These are phyloP conservation scores for Agaricus bisporus DNA, from an alignment of 768 basidiomycete species.

Conservation along the genomic window DNA sequence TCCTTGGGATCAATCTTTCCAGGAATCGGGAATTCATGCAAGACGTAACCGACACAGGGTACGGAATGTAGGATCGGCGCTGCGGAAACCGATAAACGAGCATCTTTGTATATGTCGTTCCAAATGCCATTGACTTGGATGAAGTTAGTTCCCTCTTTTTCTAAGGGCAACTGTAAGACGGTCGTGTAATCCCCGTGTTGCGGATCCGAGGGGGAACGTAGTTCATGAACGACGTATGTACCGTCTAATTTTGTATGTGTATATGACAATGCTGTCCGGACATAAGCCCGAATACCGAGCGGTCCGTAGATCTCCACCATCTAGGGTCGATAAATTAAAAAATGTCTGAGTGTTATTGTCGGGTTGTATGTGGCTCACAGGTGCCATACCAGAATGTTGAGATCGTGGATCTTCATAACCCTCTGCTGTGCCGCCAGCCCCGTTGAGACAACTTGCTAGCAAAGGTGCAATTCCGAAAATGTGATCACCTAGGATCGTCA, in stretches of 20 bases:
- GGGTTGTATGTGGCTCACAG: constrained; percentile 14
- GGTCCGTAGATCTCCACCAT: constrained; percentile 84
- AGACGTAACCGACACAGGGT: constrained; percentile 75
- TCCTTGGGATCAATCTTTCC: constrained; percentile 69
- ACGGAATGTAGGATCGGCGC: constrained; percentile 78
- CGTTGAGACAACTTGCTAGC: constrained; percentile 65
- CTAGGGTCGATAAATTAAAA: constrained; percentile 24
- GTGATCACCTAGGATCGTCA: constrained; percentile 58
- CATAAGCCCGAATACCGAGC: constrained; percentile 72
- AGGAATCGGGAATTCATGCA: constrained; percentile 63
- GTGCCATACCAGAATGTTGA: constrained; percentile 29
- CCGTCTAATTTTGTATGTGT: constrained; percentile 62
- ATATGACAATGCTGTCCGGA: constrained; percentile 61
- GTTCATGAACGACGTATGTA: constrained; percentile 79
- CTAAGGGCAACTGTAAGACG: constrained; percentile 43
- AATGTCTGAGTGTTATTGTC: not conserved
- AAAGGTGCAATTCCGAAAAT: constrained; percentile 72
- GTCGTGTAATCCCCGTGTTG: constrained; percentile 40
- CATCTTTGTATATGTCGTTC: constrained; percentile 56
- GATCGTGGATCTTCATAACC: constrained; percentile 55
- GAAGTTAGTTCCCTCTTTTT: constrained; percentile 63
- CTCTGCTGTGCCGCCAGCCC: constrained; percentile 60
- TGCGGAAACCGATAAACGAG: constrained; percentile 58
- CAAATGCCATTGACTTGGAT: constrained; percentile 53
- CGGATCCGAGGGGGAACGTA: constrained; percentile 60